Base-by-base conservation (phyloP, 129 eudicot species). In the Flaveria bidentis region DNA sequence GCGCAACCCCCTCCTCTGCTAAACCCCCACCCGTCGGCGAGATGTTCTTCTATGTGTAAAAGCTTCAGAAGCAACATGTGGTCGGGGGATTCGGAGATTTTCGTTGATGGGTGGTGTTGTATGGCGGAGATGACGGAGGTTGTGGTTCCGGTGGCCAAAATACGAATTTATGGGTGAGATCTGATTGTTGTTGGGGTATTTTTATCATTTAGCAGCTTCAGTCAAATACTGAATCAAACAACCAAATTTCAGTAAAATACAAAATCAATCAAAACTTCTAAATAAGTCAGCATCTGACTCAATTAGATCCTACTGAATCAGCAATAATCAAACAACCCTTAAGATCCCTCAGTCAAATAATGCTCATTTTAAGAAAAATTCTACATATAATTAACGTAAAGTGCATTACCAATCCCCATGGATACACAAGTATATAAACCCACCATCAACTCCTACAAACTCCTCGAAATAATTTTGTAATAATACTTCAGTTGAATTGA, bases 71-170 rank as follows among this genome's bases (percentile, higher is more conserved):
- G 22, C 22, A 20, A 20, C 22, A 20, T 20, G 45, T 93, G 97
- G 72, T 93, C 97, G 6, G 98, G 98, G 79, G 93, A 88, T 36
- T 82, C 63, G 0, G 98, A 93, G 67, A 93, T 93, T 75, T 93
- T 93, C 85, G 77, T 83, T 52, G 87, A 44, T 0, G 98, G 98
- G 86, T 93, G 98, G 80, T 88, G 82, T 41, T 88, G 89, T 11
- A 93, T 76, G 77, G 88, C 82, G 13, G 85, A 71, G 62, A 73
- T 62, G 6, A 33, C 6, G 6, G 39, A 28, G 79, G 70, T 56
- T 81, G 6, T 33, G 39, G 39, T 86, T 86, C 13, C 72, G 87
- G 57, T 20, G 22, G 22, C 22, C 22, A 20, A 20, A 20, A 20
- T 20, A 20, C 22, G 22, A 20, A 20, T 20, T 23, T 23, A 93